A percentile compares a stretch with the other conserved stretches of the same genome.
phyloP scores from a whole-genome alignment of 108 stramenopile species.

The Pseudonitzschia multistriata region DNA sequence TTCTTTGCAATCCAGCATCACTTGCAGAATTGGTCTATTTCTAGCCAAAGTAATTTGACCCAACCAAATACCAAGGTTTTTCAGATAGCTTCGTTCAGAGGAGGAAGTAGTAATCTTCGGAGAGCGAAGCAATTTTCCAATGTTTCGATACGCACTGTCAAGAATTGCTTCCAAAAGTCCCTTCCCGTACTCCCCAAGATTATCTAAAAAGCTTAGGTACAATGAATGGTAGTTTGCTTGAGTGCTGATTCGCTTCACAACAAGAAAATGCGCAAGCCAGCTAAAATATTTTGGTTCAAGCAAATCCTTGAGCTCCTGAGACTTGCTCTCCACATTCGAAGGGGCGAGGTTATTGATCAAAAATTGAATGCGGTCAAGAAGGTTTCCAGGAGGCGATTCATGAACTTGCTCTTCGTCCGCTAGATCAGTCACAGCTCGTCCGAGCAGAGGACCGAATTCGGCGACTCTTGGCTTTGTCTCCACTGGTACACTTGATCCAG shows the following conservation, averaged over 20 bases:
- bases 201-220: slow-evolving; percentile 91
- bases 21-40: slow-evolving; percentile 95
- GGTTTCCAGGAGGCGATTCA: slow-evolving; percentile 81
- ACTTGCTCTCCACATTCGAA: slow-evolving; percentile 91
- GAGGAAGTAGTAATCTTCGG: slow-evolving; percentile 95
- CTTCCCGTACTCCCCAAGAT: slow-evolving; percentile 90
- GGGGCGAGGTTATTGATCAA: slow-evolving; percentile 97
- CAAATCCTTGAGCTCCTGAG: slow-evolving; percentile 84
- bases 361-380: slow-evolving; percentile 94
- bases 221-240: slow-evolving; percentile 97
- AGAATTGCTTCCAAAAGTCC: slow-evolving; percentile 90
- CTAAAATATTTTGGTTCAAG: slow-evolving; percentile 83
- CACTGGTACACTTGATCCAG: slow-evolving; percentile 5
- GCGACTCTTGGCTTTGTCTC: slow-evolving; percentile 52
- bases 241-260: slow-evolving; percentile 96
- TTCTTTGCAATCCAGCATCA: slow-evolving; percentile 97
- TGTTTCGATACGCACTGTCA: slow-evolving; percentile 88
- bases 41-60: slow-evolving; percentile 97
- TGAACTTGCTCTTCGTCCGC: slow-evolving; percentile 59
- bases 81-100: slow-evolving; percentile 92
- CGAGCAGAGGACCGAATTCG: slow-evolving; percentile 80
- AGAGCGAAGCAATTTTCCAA: slow-evolving; percentile 90
- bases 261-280: slow-evolving; percentile 98
- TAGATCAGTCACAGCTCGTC: slow-evolving; percentile 72
- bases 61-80: slow-evolving; percentile 98